Evolutionary conservation across 164 flowering plant species (phyloP), one percentile per base, ranked within the genome.

Genomic region (Vitis rotundifolia): DNA sequence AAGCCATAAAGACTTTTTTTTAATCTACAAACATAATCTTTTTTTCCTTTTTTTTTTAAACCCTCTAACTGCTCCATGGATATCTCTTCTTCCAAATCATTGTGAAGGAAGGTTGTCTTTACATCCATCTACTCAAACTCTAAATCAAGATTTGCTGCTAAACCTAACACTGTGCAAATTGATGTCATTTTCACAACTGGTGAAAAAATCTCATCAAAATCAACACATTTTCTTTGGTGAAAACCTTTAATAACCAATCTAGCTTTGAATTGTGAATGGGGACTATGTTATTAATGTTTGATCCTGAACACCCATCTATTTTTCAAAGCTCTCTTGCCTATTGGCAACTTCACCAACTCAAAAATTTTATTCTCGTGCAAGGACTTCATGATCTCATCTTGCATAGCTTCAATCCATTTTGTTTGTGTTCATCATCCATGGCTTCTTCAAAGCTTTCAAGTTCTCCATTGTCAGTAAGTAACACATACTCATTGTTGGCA

Each of bases 341-440:
- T 70, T 0, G 77, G 67, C 1, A 73, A 47, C 15, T 67, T 62
- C 18, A 77, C 78, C 18, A 76, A 19, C 2, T 76, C 73, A 61
- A 53, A 79, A 1, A 73, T 74, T n/a, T 73, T 72, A 18, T 76
- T 80, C 31, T 71, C 71, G 59, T 67, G 62, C 59, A 77, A 65
- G 44, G 44, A 31, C 44, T 31, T 31, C 44, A 31, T 31, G 26
- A 22, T 22, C 2, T 31, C 8, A 31, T 31, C 44, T 31, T 75
- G 18, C 72, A 79, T 79, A 18, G 79, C 66, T 2, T 49, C 37
- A 11, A 73, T 7, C 76, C 80, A 77, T 59, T 69, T 52, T 61
- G 11, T 8, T 68, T 68, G 0, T 68, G 22, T n/a, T 52, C 59
- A 18, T 57, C 22, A 1, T 11, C 12, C 11, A 55, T 29, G 10